These are phyloP conservation scores for Kuraishia piskuri DNA, from an alignment of 805 yeast species.

Conservation along the genomic window DNA sequence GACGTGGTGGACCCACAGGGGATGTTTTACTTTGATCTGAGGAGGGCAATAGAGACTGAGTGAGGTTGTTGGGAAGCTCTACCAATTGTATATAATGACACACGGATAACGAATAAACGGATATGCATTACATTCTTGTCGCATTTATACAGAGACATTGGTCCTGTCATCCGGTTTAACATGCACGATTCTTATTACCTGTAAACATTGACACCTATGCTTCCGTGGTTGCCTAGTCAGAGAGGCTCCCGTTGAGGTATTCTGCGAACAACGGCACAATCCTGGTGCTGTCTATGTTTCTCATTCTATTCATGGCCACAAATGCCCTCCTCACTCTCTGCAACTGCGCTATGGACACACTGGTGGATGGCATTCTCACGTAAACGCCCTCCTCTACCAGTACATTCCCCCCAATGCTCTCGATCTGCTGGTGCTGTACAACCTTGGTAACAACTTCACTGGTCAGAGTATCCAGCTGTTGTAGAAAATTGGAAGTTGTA, in stretches of 20 bases:
- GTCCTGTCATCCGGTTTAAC: too few relatives aligned
- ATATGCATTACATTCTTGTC: too few relatives aligned
- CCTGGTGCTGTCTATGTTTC: conserved; percentile 62
- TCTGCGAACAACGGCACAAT: conserved; percentile 71
- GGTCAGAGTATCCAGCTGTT: conserved; percentile 68
- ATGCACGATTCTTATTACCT: too few relatives aligned
- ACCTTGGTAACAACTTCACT: conserved; percentile 54
- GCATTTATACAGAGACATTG: too few relatives aligned
- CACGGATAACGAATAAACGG: too few relatives aligned
- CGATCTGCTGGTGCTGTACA: conserved; percentile 51
- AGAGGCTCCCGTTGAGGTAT: conserved; percentile 58
- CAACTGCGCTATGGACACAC: conserved; percentile 64
- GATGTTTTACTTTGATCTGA: background rate
- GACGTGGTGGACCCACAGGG: background rate
- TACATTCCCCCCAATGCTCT: conserved; percentile 38
- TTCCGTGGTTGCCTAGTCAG: too few relatives aligned
- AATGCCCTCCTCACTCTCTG: conserved; percentile 81
- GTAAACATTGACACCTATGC: too few relatives aligned
- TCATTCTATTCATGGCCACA: conserved; percentile 70
- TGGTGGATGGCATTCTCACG: conserved; percentile 52
- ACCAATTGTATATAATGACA: too few relatives aligned
- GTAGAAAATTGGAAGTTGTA: conserved; percentile 64
- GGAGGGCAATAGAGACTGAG: background rate
- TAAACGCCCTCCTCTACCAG: conserved; percentile 31
- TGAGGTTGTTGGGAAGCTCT: too few relatives aligned